These are phyloP conservation scores for Alliaria petiolata DNA, from an alignment of 345 rosid genomes.

Conservation along the genomic window DNA sequence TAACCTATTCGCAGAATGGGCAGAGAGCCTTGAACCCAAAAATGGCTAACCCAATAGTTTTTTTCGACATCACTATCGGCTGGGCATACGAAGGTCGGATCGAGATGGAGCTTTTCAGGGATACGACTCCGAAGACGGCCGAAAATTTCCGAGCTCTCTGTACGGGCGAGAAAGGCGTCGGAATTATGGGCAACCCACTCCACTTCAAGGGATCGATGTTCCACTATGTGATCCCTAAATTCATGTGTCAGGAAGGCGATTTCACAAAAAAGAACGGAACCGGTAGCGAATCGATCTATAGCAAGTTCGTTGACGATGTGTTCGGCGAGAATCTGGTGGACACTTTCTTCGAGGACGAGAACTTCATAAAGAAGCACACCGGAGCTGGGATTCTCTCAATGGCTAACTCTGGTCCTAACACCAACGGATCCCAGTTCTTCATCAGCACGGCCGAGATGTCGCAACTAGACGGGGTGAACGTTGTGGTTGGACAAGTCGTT, in stretches of 20 bases:
- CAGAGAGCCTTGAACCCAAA: neutral
- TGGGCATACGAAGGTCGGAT: conserved; percentile 36
- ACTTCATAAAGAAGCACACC: conserved; percentile 51
- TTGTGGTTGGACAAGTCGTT: conserved; percentile 55
- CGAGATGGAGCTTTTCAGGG: conserved; percentile 53
- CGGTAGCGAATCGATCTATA: conserved; percentile 67
- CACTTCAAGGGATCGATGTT: conserved; percentile 61
- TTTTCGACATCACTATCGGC: conserved; percentile 43
- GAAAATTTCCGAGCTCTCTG: conserved; percentile 69
- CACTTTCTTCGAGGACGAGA: conserved; percentile 62
- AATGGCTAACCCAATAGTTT: conserved; percentile 44
- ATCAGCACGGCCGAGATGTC: conserved; percentile 42
- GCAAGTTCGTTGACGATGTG: too few relatives aligned
- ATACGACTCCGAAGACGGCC: conserved; percentile 39
- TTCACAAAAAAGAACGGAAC: conserved; percentile 59
- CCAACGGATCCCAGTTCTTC: conserved; percentile 66
- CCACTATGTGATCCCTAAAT: conserved; percentile 63
- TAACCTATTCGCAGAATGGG: neutral
- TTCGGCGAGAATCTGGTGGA: too few relatives aligned
- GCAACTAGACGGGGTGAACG: conserved; percentile 62
- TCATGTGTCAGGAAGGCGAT: conserved; percentile 75
- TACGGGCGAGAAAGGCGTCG: conserved; percentile 55
- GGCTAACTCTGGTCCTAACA: conserved; percentile 58
- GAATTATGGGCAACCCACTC: conserved; percentile 45
- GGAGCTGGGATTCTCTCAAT: conserved; percentile 58